Conservation (phyloP, 2,329 filamentous ascomycete genomes). For the Aspergillus oerlinghausenensis region DNA sequence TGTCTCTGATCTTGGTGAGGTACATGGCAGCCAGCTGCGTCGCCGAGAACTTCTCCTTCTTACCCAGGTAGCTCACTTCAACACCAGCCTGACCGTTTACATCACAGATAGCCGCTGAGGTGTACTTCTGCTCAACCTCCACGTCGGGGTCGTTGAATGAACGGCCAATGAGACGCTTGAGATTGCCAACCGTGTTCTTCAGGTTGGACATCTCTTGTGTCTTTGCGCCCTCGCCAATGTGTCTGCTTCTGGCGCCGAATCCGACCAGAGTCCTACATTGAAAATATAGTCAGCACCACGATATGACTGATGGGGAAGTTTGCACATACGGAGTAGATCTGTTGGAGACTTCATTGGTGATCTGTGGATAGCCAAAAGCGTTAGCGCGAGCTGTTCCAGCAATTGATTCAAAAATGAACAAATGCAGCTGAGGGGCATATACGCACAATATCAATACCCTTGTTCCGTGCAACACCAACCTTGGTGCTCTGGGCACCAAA, state of each 20-base stretch:
- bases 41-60: slow-evolving; percentile 93
- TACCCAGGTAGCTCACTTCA: slow-evolving; percentile 86
- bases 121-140: slow-evolving; percentile 84
- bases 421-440: slow-evolving; percentile 20
- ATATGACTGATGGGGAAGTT: slow-evolving; percentile 5
- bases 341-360: slow-evolving; percentile 99
- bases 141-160: slow-evolving; percentile 85
- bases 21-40: slow-evolving; percentile 94
- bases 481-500: slow-evolving; percentile 96
- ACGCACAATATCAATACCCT: slow-evolving; percentile 97
- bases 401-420: not conserved
- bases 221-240: slow-evolving; percentile 92
- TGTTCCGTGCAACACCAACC: slow-evolving; percentile 94
- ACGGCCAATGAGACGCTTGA: slow-evolving; percentile 90
- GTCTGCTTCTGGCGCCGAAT: slow-evolving; percentile 90
- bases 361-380: slow-evolving; percentile 49
- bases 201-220: slow-evolving; percentile 99
- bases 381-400: slow-evolving; percentile 11
- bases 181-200: slow-evolving; percentile 92
- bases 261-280: slow-evolving; percentile 75
- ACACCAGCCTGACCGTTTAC: slow-evolving; percentile 91
- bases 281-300: slow-evolving; percentile 12
- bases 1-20: slow-evolving; percentile 89
- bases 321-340: slow-evolving; percentile 89
- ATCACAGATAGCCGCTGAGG: slow-evolving; percentile 81